Conservation (phyloP, 768 basidiomycete genomes). For the Suillus fuscotomentosus region DNA sequence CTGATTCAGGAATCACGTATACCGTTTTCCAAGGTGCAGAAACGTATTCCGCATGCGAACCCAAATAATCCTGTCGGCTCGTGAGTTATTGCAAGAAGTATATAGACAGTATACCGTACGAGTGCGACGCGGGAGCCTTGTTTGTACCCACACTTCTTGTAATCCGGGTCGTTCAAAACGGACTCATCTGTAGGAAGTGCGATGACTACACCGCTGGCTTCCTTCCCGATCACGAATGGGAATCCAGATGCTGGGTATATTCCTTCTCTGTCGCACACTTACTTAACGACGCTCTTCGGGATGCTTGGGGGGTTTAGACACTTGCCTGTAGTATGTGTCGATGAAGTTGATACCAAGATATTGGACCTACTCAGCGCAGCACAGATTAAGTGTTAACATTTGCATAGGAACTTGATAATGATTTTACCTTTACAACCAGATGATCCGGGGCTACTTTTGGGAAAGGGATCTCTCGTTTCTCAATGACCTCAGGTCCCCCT, state of each 20-base stretch:
- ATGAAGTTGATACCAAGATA: constrained; percentile 87
- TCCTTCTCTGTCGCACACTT: constrained; percentile 46
- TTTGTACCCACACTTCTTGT: constrained; percentile 60
- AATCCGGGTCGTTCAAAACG: constrained; percentile 59
- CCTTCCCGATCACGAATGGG: constrained; percentile 73
- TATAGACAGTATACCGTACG: constrained; percentile 39
- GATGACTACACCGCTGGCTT: constrained; percentile 75
- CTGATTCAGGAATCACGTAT: constrained; percentile 60
- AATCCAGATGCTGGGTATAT: constrained; percentile 58
- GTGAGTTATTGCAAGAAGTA: background rate
- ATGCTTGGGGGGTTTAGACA: constrained; percentile 17
- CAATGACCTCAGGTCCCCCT: constrained; percentile 77
- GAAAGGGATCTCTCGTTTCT: constrained; percentile 66
- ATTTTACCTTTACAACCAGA: constrained; percentile 42
- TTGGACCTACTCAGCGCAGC: constrained; percentile 46
- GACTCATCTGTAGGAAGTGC: constrained; percentile 65
- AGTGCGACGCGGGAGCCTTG: constrained; percentile 74
- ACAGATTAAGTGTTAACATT: background rate
- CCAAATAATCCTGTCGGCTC: constrained; percentile 39
- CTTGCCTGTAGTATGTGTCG: constrained; percentile 77
- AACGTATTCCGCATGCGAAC: constrained; percentile 70
- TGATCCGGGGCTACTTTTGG: constrained; percentile 61
- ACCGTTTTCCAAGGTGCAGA: constrained; percentile 61
- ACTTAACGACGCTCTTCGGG: background rate
- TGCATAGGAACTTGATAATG: background rate